Evolutionary conservation across 192 early-diverging fungal species (phyloP), one percentile per base, ranked within the genome.

Genomic region (Dissophora globulifera): DNA sequence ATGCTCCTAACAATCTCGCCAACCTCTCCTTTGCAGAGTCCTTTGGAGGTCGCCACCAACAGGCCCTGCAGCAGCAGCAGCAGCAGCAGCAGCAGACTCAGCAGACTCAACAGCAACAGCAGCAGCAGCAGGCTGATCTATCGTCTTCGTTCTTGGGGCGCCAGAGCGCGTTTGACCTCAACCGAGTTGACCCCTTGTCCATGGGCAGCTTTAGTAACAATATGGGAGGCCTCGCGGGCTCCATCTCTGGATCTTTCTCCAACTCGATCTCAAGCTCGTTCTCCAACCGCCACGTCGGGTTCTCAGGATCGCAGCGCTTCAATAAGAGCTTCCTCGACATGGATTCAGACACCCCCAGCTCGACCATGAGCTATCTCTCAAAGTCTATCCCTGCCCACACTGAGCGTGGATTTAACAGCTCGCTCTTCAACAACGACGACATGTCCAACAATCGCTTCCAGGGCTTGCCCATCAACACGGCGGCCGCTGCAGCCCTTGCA

Each of bases 371-470:
- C 23, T 86, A 74, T 47, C 64, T 85, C 27, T 78, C 81, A 40
- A 86, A 84, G 61, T 82, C 83, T 20, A 75, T 79, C 30, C 81
- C 83, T 25, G 75, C 79, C 1, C 79, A 78, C 53, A 80, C 79
- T 9, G 69, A 82, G 54, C 79, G 81, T 31, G 83, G 83, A 27
- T 84, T 84, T 35, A 80, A 82, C 52, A 58, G 63, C 40, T 69
- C 69, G 27, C 46, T 85, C 22, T 75, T 87, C 64, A 78, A 61
- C 23, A 76, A 74, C 20, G 80, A 81, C 38, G 82, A 82, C 40
- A 78, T 83, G 72, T 40, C 69, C 16, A 72, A 69, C 60, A 75
- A 50, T 38, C 62, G 76, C 33, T 81, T 81, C 62, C 62, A 61
- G 45, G 57, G 66, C 6, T 46, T 87, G 33, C 71, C 82, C 32